Conservation (phyloP, 306 rosid species). For the Cicer pinnatifidum region DNA sequence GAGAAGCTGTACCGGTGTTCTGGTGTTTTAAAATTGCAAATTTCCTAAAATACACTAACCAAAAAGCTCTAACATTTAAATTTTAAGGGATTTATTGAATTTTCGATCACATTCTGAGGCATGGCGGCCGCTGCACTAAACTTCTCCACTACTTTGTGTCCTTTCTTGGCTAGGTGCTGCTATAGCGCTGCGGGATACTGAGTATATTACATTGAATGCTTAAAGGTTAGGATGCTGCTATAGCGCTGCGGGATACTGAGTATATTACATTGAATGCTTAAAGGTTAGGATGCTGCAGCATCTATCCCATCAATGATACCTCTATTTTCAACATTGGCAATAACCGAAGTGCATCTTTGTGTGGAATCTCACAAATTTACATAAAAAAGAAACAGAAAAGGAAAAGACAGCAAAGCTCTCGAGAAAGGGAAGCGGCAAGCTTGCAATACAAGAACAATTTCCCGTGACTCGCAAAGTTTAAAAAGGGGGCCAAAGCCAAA, state of each 20-base stretch:
- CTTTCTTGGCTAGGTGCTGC: too few relatives aligned
- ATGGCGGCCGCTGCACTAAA: background rate
- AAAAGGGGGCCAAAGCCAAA: background rate
- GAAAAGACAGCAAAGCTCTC: background rate
- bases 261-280: background rate
- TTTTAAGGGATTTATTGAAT: background rate
- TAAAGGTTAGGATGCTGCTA: background rate
- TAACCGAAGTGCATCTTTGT: background rate
- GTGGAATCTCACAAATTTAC: conserved; percentile 7
- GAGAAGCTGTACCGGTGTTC: background rate
- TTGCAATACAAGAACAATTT: background rate
- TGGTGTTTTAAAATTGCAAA: background rate
- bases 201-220: too few relatives aligned
- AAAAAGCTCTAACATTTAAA: background rate
- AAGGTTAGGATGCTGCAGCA: background rate
- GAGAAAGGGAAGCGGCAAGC: conserved; percentile 11
- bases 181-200: too few relatives aligned
- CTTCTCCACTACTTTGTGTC: background rate
- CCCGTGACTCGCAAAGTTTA: background rate
- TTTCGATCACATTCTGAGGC: background rate
- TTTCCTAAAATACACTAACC: background rate
- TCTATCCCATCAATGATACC: background rate
- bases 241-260: background rate
- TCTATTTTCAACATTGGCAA: background rate
- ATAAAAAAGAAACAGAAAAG: conserved; percentile 1